Percentiles rank a stretch among this genome's conserved stretches.
phyloP scores from a whole-genome alignment of 495 filamentous ascomycete species.

The Aspergillus mulundensis region DNA sequence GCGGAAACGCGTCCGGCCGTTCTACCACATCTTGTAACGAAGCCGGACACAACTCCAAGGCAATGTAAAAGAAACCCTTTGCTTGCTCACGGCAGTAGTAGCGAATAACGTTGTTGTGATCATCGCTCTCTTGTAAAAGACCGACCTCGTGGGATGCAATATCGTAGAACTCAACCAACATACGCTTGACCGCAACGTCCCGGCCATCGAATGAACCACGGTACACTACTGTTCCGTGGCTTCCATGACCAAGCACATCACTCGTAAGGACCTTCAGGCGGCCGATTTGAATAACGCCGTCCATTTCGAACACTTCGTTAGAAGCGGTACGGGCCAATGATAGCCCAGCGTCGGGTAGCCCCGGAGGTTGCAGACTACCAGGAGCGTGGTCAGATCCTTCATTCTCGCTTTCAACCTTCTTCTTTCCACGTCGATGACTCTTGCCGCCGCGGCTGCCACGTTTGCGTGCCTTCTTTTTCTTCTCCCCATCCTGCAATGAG shows the following conservation, averaged over 20 bases:
- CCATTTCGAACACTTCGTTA: constrained; percentile 38
- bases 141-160: constrained; percentile 93
- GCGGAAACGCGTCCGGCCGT: constrained; percentile 58
- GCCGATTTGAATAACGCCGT: constrained; percentile 62
- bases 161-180: constrained; percentile 91
- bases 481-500: constrained; percentile 35
- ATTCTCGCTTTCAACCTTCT: constrained; percentile 40
- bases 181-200: constrained; percentile 92
- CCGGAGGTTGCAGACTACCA: constrained; percentile 34
- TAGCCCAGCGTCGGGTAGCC: constrained; percentile 55
- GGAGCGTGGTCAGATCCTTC: constrained; percentile 43
- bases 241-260: constrained; percentile 70
- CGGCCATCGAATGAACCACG: constrained; percentile 83
- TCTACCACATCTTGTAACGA: constrained; percentile 86
- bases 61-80: constrained; percentile 92
- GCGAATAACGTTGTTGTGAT: constrained; percentile 93
- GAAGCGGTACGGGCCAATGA: constrained; percentile 37
- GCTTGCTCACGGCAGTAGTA: constrained; percentile 90
- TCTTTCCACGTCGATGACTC: constrained; percentile 62
- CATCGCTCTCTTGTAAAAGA: constrained; percentile 85
- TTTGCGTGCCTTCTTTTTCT: constrained; percentile 75
- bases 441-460: constrained; percentile 80
- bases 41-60: constrained; percentile 89
- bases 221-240: constrained; percentile 83
- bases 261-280: constrained; percentile 70